Percentiles rank a stretch among this genome's conserved stretches.
Conservation (phyloP, 2,329 filamentous ascomycete genomes). For the Colletotrichum spaethianum region DNA sequence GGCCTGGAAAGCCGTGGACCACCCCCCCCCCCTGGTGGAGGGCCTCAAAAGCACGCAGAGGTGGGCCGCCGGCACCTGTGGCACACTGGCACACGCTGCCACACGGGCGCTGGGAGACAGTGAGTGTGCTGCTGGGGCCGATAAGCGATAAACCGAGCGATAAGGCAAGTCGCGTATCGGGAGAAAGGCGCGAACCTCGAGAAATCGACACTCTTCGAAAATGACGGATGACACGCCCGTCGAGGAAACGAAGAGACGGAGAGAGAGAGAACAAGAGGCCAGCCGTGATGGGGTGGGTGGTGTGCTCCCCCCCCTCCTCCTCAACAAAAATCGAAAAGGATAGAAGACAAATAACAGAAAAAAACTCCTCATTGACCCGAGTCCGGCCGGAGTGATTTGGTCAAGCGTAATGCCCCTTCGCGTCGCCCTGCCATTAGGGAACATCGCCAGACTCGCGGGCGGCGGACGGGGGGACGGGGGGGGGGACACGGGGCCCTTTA, state of each 20-base stretch:
- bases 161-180: background rate
- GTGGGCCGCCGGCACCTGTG: background rate
- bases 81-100: background rate
- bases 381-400: background rate
- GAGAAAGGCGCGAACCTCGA: slow-evolving; percentile 17
- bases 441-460: slow-evolving; percentile 23
- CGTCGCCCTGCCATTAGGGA: slow-evolving; percentile 42
- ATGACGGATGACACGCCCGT: background rate
- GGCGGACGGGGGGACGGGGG: slow-evolving; percentile 10
- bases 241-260: background rate
- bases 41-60: slow-evolving; percentile 31
- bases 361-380: background rate
- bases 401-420: slow-evolving; percentile 26
- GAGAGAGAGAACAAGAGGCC: background rate
- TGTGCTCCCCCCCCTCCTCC: background rate
- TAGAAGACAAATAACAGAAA: background rate
- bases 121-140: too few relatives aligned
- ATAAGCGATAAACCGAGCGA: background rate
- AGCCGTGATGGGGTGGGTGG: background rate
- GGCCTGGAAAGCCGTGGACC: background rate
- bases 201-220: slow-evolving; percentile 10
- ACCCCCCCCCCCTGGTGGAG: slow-evolving; percentile 1
- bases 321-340: background rate
- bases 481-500: slow-evolving; percentile 31
- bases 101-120: background rate